These are phyloP conservation scores for Neonothopanus nambi DNA, from an alignment of 1,284 basidiomycete species.

Conservation along the genomic window DNA sequence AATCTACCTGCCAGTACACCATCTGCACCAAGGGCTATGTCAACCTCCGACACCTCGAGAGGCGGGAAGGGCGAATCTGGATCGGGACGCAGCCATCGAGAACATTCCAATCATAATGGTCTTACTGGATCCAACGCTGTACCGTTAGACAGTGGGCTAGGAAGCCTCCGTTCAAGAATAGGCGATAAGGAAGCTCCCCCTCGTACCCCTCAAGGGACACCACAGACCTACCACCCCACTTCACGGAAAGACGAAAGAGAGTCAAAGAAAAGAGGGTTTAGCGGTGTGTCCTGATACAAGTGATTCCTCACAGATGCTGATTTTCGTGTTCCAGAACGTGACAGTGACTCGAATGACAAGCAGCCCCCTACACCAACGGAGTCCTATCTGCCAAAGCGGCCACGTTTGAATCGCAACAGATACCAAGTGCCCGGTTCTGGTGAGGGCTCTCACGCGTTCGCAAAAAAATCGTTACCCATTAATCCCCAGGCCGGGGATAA, in stretches of 20 bases:
- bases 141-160: constrained; percentile 28
- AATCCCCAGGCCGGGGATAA: constrained; percentile 60
- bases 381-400: constrained; percentile 42
- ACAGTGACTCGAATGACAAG: constrained; percentile 41
- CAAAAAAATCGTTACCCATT: constrained; percentile 59
- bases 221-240: constrained; percentile 39
- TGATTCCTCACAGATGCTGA: constrained; percentile 18
- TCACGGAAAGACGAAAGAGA: constrained; percentile 58
- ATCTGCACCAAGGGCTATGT: constrained; percentile 74
- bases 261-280: constrained; percentile 63
- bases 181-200: constrained; percentile 52
- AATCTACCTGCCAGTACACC: constrained; percentile 58
- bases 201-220: constrained; percentile 39
- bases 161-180: constrained; percentile 68
- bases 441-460: constrained; percentile 38
- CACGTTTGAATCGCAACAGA: constrained; percentile 41
- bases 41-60: constrained; percentile 39
- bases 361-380: constrained; percentile 16
- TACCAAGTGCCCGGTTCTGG: constrained; percentile 19
- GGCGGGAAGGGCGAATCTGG: constrained; percentile 39
- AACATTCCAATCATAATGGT: constrained; percentile 23
- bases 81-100: constrained; percentile 35
- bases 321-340: constrained; percentile 42
- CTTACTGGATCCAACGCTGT: constrained; percentile 24
- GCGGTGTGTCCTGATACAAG: constrained; percentile 47